Base-by-base conservation (phyloP, 176 grass and related monocot species). In the Oryza brachyantha region DNA sequence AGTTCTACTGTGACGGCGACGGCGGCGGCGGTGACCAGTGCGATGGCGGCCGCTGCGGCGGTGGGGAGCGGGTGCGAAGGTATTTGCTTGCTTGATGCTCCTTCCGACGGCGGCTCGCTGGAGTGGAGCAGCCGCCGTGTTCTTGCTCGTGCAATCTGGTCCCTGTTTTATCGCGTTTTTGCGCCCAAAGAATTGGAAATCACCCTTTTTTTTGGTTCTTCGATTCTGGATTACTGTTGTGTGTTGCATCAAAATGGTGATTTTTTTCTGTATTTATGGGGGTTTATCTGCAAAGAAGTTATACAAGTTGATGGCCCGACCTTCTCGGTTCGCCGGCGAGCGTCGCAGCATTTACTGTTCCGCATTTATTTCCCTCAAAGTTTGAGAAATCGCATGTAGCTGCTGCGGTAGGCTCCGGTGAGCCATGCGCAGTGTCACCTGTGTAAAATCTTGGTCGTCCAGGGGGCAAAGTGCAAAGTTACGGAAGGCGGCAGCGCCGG, bases 51-150 rank as follows among this genome's bases (percentile, higher is more conserved):
- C 5, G 24, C 34, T 32, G 43, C 37, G 13, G 84, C 69, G 60
- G 27, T 34, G 8, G 70, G 42, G 1, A 8, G 12, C 5, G 82
- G 46, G 48, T 81, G 82, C 38, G 82, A 89, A 85, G 87, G 87
- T 89, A 81, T 10, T 10, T 89, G 76, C 17, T 3, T 1, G n/a
- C 32, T 39, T 24, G 13, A 24, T 66, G 7, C 0, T 57, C 0
- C 42, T 41, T 55, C 22, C 63, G 77, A 81, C 77, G 82, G 59
- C 66, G 29, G 76, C 8, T 24, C 38, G n/a, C n/a, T n/a, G 26
- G 39, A 19, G 22, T 86, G 48, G 77, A 58, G 42, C 73, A 80
- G 61, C 46, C 46, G 45, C 3, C 50, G 22, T 25, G 39, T 3
- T n/a, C 29, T 19, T 41, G 17, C 7, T 66, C 66, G 35, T 12